phyloP scores from a whole-genome alignment of 2,329 filamentous ascomycete genomes.

The Pseudogymnoascus sp. region DNA sequence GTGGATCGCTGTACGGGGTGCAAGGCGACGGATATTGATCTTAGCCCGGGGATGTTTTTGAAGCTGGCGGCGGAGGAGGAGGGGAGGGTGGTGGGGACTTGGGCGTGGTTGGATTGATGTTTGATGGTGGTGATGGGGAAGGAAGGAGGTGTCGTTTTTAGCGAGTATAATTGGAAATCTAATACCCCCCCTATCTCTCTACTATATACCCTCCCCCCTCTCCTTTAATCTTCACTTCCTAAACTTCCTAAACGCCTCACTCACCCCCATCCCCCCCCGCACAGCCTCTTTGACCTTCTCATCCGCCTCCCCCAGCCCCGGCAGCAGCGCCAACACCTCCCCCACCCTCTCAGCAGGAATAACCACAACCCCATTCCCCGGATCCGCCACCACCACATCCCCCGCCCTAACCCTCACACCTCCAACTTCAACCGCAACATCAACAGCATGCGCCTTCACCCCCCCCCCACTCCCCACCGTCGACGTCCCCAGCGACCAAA shows the following conservation, averaged over 20 bases:
- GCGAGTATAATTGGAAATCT: background rate
- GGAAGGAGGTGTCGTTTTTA: background rate
- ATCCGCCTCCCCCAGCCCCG: slow-evolving; percentile 38
- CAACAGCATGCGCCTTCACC: slow-evolving; percentile 47
- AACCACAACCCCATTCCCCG: slow-evolving; percentile 59
- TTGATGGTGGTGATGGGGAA: background rate
- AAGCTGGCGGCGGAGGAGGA: slow-evolving; percentile 38
- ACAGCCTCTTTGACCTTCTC: slow-evolving; percentile 58
- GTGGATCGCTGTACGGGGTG: slow-evolving; percentile 52
- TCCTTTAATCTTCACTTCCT: background rate
- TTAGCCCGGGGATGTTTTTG: slow-evolving; percentile 36
- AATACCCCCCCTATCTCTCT: background rate
- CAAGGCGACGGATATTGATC: slow-evolving; percentile 34
- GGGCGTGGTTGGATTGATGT: slow-evolving; percentile 30
- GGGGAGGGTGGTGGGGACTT: slow-evolving; percentile 32
- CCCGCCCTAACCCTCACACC: slow-evolving; percentile 41
- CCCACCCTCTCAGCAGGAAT: slow-evolving; percentile 55
- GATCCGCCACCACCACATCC: slow-evolving; percentile 64
- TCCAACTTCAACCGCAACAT: slow-evolving; percentile 38
- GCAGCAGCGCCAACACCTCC: slow-evolving; percentile 51
- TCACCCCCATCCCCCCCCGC: slow-evolving; percentile 50
- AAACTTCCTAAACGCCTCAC: slow-evolving; percentile 55
- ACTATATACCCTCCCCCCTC: background rate
- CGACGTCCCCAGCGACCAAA: slow-evolving; percentile 50
- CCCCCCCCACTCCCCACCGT: slow-evolving; percentile 50